phyloP scores from a whole-genome alignment of 257 asterid genomes.

The Plantago elongata region DNA sequence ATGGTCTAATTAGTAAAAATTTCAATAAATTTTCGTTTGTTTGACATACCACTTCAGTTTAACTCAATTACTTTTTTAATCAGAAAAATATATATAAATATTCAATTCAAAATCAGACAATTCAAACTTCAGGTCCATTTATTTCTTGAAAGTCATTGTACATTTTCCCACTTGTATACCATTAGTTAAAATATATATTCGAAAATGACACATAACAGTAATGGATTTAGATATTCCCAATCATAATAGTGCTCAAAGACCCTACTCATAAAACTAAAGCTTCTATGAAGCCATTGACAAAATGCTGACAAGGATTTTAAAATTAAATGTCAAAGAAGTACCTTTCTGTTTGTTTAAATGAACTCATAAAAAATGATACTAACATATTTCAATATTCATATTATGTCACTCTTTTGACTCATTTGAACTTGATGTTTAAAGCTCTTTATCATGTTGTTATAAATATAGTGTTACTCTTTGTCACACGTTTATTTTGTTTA shows the following conservation, averaged over 20 bases:
- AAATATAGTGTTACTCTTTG: not conserved
- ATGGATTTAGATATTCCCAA: conserved; percentile 10
- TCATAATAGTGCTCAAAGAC: conserved; percentile 8
- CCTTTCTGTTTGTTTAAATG: not conserved
- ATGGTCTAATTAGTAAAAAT: no score
- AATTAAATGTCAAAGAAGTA: not conserved
- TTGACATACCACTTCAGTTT: no score
- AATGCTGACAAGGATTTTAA: not conserved
- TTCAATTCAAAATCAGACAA: no score
- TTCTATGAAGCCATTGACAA: conserved; percentile 15
- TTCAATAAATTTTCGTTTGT: no score
- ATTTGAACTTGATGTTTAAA: conserved; percentile 16
- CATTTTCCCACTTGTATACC: not conserved
- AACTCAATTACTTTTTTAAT: no score
- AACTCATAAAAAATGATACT: not conserved
- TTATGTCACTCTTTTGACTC: not conserved
- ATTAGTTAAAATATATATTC: not conserved
- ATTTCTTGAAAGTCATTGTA: no score
- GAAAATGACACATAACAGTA: conserved; percentile 24
- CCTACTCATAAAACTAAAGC: conserved; percentile 21
- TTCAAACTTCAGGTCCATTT: no score
- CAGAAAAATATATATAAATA: no score
- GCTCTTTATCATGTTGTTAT: not conserved
- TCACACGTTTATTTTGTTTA: conserved; percentile 17
- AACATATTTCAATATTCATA: no score